Conservation (phyloP, 1,284 basidiomycete species). For the Sanghuangporus baumii region DNA sequence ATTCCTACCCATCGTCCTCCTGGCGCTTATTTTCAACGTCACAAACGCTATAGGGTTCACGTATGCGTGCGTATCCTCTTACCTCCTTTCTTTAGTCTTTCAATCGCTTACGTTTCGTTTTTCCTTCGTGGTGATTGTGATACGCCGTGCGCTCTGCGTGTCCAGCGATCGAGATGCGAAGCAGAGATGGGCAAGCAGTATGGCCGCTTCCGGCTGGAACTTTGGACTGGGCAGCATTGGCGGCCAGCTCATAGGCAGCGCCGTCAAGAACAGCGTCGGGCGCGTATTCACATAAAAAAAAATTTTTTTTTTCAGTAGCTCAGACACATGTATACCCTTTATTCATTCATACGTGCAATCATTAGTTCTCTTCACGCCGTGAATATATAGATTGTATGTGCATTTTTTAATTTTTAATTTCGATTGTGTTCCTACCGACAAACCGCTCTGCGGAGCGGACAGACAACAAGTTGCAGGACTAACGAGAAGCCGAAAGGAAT, state of each 20-base stretch:
- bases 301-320: not conserved
- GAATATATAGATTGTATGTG: not conserved
- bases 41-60: slow-evolving; percentile 92
- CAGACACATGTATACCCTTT: not conserved
- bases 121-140: not conserved
- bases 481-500: slow-evolving; percentile 6
- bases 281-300: slow-evolving; percentile 44
- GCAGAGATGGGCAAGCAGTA: slow-evolving; percentile 70
- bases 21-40: slow-evolving; percentile 88
- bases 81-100: slow-evolving; percentile 4
- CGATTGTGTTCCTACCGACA: not conserved
- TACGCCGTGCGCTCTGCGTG: slow-evolving; percentile 43
- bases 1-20: slow-evolving; percentile 81
- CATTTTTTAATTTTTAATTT: not conserved
- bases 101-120: not conserved
- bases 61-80: slow-evolving; percentile 59
- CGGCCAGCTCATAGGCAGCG: slow-evolving; percentile 71
- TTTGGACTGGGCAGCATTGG: slow-evolving; percentile 70
- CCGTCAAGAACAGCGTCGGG: slow-evolving; percentile 78
- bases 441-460: slow-evolving; percentile 7
- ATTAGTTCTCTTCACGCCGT: not conserved
- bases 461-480: slow-evolving; percentile 6
- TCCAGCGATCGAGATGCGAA: slow-evolving; percentile 84
- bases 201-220: slow-evolving; percentile 58
- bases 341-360: not conserved